Evolutionary conservation across 1,284 basidiomycete species (phyloP), one percentile per base, ranked within the genome.

Genomic region (Cryptococcus sp.): DNA sequence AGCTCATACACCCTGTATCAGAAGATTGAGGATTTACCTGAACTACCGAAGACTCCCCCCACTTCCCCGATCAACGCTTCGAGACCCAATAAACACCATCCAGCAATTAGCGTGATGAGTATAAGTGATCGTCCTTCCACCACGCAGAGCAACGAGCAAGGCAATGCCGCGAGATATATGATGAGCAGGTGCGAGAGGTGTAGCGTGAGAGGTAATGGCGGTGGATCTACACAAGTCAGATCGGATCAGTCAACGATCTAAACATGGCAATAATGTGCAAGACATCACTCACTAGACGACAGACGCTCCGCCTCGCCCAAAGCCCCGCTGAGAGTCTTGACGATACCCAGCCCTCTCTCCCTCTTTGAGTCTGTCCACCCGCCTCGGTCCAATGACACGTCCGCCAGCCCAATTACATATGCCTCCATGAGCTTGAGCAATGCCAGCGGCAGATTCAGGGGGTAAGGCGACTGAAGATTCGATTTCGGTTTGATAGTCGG

Each of bases 251-350:
- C 38, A 25, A 6, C 30, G 6, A 54, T 50, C 17, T 42, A 30
- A 7, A 52, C n/a, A 39, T 35, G 30, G 16, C 15, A 40, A 42
- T 20, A 15, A 11, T 40, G 17, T 16, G 23, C 22, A 49, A 48
- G 30, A 22, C 22, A 23, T 22, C 11, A 71, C 76, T 60, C 55
- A 77, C 76, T 72, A 15, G 71, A 63, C 15, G 66, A 67, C 8
- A 79, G 54, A 20, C 70, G 66, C 67, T 79, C 78, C 0, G 75
- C 76, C 30, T 75, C 67, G 22, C 71, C 69, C 27, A 79, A 59
- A 46, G 60, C 53, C 39, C 53, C 61, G 19, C 63, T 68, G 6
- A 78, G 55, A 11, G 66, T 59, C 52, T 72, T 73, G 47, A 76
- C 66, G 8, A 75, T 54, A 3, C 53, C 66, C 40, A 76, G 63